phyloP scores from a whole-genome alignment of 805 yeast species.

The Kuraishia hungarica region DNA sequence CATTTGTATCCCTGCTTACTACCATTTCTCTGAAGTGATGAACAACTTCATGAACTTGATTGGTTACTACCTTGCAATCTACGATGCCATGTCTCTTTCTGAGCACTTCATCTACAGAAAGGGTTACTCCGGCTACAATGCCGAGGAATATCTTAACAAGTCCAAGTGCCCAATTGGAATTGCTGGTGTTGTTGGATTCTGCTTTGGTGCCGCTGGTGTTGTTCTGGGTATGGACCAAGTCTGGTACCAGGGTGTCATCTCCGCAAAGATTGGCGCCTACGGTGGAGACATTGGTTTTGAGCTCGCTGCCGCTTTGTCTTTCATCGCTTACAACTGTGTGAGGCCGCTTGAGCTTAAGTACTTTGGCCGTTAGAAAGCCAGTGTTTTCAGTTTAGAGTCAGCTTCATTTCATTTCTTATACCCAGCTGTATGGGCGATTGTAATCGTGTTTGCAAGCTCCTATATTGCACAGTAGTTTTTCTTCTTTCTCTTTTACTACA shows the following conservation, averaged over 20 bases:
- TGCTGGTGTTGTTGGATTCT: constrained; percentile 73
- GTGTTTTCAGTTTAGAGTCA: neutral
- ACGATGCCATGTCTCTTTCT: constrained; percentile 63
- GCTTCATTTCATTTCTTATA: neutral
- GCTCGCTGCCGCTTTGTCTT: constrained; percentile 59
- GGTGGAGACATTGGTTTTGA: constrained; percentile 91
- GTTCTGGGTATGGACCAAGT: constrained; percentile 82
- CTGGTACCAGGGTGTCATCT: constrained; percentile 75
- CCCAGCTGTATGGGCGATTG: neutral
- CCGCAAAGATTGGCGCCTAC: constrained; percentile 43
- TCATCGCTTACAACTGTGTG: constrained; percentile 45
- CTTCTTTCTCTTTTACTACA: neutral
- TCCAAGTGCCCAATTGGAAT: constrained; percentile 60
- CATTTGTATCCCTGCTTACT: constrained; percentile 83
- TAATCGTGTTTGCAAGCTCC: neutral
- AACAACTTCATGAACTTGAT: constrained; percentile 84
- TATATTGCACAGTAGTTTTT: neutral
- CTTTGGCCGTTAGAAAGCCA: constrained; percentile 32
- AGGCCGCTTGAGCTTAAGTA: constrained; percentile 66
- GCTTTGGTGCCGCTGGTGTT: constrained; percentile 80
- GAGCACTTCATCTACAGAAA: constrained; percentile 79
- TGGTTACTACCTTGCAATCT: constrained; percentile 85
- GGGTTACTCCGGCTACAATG: constrained; percentile 52
- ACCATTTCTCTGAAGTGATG: constrained; percentile 65
- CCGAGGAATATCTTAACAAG: constrained; percentile 47